These are phyloP conservation scores for Protomyces lactucae-debilis DNA, from an alignment of 1,139 yeast genomes.

Conservation along the genomic window DNA sequence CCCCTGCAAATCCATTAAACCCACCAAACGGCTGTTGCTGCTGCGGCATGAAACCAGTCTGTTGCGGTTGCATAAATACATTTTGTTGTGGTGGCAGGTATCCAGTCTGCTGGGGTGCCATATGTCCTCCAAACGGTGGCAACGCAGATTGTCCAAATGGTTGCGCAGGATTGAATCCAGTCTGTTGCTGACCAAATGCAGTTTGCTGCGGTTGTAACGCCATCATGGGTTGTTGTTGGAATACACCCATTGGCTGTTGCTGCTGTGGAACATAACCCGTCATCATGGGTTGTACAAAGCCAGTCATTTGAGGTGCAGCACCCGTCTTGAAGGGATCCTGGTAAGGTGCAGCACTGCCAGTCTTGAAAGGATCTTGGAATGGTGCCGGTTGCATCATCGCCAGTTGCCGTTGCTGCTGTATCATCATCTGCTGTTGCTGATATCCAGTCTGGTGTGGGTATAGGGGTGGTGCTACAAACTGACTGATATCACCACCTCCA, in stretches of 20 bases:
- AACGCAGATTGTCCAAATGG: constrained; percentile 14
- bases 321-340: constrained; percentile 24
- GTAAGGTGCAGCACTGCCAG: constrained; percentile 24
- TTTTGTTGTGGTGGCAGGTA: constrained; percentile 29
- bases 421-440: constrained; percentile 18
- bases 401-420: constrained; percentile 18
- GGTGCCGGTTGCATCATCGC: constrained; percentile 20
- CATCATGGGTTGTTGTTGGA: constrained; percentile 38
- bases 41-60: constrained; percentile 33
- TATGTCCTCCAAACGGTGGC: constrained; percentile 26
- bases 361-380: constrained; percentile 24
- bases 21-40: constrained; percentile 41
- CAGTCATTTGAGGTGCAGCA: constrained; percentile 24
- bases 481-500: constrained; percentile 23
- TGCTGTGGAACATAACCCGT: constrained; percentile 26
- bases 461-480: constrained; percentile 14
- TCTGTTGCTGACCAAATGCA: constrained; percentile 32
- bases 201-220: constrained; percentile 46
- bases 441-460: constrained; percentile 28
- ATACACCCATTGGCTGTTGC: constrained; percentile 29
- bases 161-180: constrained; percentile 27
- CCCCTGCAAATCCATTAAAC: constrained; percentile 31
- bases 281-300: constrained; percentile 20
- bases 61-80: constrained; percentile 22
- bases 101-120: constrained; percentile 25